Base-by-base conservation (phyloP, 129 eudicot species). In the Artemisia argyi region DNA sequence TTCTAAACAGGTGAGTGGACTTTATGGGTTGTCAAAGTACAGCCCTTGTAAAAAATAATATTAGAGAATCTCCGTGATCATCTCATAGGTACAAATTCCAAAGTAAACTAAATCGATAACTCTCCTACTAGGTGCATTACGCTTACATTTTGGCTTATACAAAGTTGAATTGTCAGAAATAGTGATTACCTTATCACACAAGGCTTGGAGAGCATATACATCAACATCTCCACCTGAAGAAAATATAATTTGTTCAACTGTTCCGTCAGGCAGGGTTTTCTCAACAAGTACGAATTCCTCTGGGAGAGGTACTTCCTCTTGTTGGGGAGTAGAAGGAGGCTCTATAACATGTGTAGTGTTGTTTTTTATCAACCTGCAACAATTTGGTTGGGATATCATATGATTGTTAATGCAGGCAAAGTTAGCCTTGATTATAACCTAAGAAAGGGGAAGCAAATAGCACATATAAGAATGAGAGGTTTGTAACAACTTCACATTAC, bases 151-250 rank as follows among this genome's bases (percentile, higher is more conserved):
- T 47, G 2, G 7, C 8, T 52, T 44, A 63, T 44, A 76, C 20
- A n/a, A 20, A 56, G 12, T 7, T 71, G 55, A 75, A 71, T 61
- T 66, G 28, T 60, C 28, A 58, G 35, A 69, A 35, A 42, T 9
- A 30, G 42, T 35, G 61, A 76, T 79, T 73, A 94, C 98, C 96
- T 90, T 94, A 70, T 88, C 96, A 20, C 98, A 90, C 54, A 94
- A 88, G 66, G 92, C 88, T 78, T 90, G 93, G 57, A 94, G 88
- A 65, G 88, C 89, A 79, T 94, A 85, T 66, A 94, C 82, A 47
- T 94, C 98, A 24, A 94, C 91, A 54, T 85, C 80, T 76, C 89
- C 98, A 79, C 89, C 98, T n/a, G 97, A 85, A 71, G 98, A 94
- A 73, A 94, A 94, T 17, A 94, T 88, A 69, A 90, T 90, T 18